phyloP scores from a whole-genome alignment of 257 asterid species.

The Solanum medicagineum region DNA sequence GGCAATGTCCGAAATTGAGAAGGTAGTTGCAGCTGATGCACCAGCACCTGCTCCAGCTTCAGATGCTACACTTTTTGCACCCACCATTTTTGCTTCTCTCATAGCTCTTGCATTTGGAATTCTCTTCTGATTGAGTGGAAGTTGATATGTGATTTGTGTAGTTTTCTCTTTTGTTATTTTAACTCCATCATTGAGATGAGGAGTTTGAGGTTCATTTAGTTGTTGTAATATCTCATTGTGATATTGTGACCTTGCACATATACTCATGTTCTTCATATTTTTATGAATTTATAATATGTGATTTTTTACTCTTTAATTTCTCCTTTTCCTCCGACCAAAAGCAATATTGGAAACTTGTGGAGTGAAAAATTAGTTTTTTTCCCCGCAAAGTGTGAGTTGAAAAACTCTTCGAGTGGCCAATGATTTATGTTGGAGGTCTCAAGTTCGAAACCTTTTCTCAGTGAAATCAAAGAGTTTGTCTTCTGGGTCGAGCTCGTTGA shows the following conservation, averaged over 20 bases:
- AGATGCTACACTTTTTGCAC: constrained; percentile 21
- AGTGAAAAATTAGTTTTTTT: neutral
- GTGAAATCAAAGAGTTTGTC: too few relatives aligned
- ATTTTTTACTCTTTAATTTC: neutral
- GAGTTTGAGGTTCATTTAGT: neutral
- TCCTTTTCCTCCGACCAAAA: neutral
- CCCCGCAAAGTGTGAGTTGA: neutral
- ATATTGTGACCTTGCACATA: neutral
- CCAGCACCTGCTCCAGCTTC: constrained; percentile 29
- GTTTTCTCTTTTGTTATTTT: neutral
- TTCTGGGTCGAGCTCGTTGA: too few relatives aligned
- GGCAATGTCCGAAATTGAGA: constrained; percentile 17
- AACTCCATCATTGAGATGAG: neutral
- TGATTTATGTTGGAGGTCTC: too few relatives aligned
- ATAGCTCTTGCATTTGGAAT: constrained; percentile 25
- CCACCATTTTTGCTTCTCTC: constrained; percentile 23
- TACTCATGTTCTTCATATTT: neutral
- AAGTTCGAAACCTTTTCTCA: accelerated
- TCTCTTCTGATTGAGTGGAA: constrained; percentile 3
- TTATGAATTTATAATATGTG: neutral
- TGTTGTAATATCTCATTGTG: neutral
- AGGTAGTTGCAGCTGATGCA: constrained; percentile 8
- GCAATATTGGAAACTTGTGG: neutral
- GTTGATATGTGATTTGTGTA: neutral
- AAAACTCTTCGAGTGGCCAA: too few relatives aligned